Base-by-base conservation (phyloP, 225 moss, liverwort and hornwort genomes). In the Polytrichum commune region DNA sequence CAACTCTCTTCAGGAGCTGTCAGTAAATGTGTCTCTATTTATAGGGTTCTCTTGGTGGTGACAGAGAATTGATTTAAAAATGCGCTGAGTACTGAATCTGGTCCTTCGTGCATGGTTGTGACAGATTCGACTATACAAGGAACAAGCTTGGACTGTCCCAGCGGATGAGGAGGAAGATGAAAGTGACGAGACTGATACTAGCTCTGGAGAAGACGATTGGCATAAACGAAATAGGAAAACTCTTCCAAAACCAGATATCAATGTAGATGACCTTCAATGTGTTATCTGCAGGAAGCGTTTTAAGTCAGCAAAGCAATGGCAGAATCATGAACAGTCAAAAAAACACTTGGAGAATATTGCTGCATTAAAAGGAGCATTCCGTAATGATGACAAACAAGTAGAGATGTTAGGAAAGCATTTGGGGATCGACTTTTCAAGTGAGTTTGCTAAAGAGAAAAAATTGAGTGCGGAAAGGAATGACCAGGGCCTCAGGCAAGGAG, bases 241-340 rank as follows among this genome's bases (percentile, higher is more conserved):
- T 8, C 68, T 61, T 32, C 64, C 80, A 0, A 86, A 70, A 66
- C 8, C 78, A 60, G 83, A 88, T 5, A 82, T 67, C 63, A 84
- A 83, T n/a, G 63, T 79, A 2, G 81, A 90, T 71, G 95, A 95
- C 24, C 79, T 87, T 8, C 90, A 88, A 69, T 98, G 97, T 54
- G 85, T 98, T 69, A 87, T 95, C 54, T 98, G 97, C 73, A 90
- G 83, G 56, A 98, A 98, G 58, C 88, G 93, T 5, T 98, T 98
- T 70, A 89, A 91, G 65, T 98, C 97, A 13, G 66, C 86, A 5
- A 98, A 98, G 80, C 97, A 98, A 63, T 86, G 93, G 92, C 79
- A 88, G 25, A 98, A 98, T 68, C 97, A 98, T 55, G 97, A 98
- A 76, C 86, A 87, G 62, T 98, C 97, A 16, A 98, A 90, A 82